Evolutionary conservation across 176 grass and related monocot species (phyloP).

Genomic region (Rhipidocladum racemiflorum): DNA sequence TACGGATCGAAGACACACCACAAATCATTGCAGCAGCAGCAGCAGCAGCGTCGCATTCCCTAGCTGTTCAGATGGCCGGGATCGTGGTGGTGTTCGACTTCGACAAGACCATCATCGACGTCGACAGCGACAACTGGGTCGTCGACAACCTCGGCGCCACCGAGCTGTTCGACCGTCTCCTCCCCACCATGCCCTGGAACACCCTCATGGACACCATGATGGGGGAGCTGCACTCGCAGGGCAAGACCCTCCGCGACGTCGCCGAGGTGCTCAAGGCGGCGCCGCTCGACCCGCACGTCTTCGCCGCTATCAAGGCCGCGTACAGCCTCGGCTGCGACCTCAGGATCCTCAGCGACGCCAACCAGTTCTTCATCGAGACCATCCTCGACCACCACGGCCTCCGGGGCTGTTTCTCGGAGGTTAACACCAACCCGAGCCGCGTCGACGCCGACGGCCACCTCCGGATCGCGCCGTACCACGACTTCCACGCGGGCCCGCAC

Average conservation of each 20-base stretch:
- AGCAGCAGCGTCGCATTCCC: not conserved
- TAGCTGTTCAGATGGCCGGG: slow-evolving; percentile 29
- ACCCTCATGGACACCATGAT: slow-evolving; percentile 86
- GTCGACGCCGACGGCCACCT: slow-evolving; percentile 57
- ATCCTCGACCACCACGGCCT: slow-evolving; percentile 78
- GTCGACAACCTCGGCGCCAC: slow-evolving; percentile 56
- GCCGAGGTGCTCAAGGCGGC: slow-evolving; percentile 34
- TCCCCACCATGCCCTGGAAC: slow-evolving; percentile 87
- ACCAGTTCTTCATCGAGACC: slow-evolving; percentile 82
- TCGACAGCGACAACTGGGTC: slow-evolving; percentile 92
- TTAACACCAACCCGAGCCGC: slow-evolving; percentile 78
- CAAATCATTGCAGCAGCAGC: not conserved
- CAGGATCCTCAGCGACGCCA: slow-evolving; percentile 81
- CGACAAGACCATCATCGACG: slow-evolving; percentile 94
- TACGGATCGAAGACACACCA: too few species aligned
- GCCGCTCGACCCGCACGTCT: slow-evolving; percentile 55
- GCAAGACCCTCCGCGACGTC: slow-evolving; percentile 47
- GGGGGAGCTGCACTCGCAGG: slow-evolving; percentile 44
- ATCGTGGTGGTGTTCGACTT: slow-evolving; percentile 74
- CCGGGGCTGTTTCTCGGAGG: slow-evolving; percentile 63
- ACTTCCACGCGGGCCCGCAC: slow-evolving; percentile 46
- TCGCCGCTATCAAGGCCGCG: slow-evolving; percentile 46
- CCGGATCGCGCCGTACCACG: slow-evolving; percentile 63
- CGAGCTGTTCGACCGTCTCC: slow-evolving; percentile 71
- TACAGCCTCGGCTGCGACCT: slow-evolving; percentile 75